Evolutionary conservation across 495 filamentous ascomycete species (phyloP), one percentile per base, ranked within the genome.

Genomic region (Wilcoxina mikolae): DNA sequence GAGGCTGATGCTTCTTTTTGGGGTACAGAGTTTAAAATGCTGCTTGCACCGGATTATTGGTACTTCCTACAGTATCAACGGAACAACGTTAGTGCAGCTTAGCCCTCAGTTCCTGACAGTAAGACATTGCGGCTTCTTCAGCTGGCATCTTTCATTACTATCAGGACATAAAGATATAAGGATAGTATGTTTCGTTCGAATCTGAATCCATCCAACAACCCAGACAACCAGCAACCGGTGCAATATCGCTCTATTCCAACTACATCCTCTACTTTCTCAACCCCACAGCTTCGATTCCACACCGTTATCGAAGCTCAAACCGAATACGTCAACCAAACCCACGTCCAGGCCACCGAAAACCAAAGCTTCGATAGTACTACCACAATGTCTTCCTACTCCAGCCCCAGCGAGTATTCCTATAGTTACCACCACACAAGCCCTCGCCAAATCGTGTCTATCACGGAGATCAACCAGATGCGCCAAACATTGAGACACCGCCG

Each of bases 401-500:
- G 45, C 24, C 27, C 45, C 45, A 18, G 17, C 39, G 7, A 43
- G n/a, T n/a, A 9, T 38, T 38, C 33, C 33, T 9, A 17, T 38
- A 17, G 33, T 9, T 49, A 25, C 24, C 5, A 18, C 39, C 17
- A 43, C 9, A 20, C 39, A 9, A 9, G 2, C 31, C 20, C 27
- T 22, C 1, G 28, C 49, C 10, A 3, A 11, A n/a, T 22, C 3
- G 5, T 18, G 4, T 52, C 49, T 2, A 38, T 23, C 17, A 63
- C 69, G 25, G 72, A 77, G 54, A 70, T 75, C 53, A 70, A 70
- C 17, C 71, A 73, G 53, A 65, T 78, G 54, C 65, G 77, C 28
- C 62, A 69, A 28, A 70, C 75, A 2, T 71, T 87, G 9, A 72
- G 71, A 17, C 78, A 79, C 5, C 81, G 80, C 55, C 75, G 78